Percentiles rank a stretch among this genome's conserved stretches.
These are phyloP conservation scores for Cinnamomum chago DNA, from an alignment of 164 flowering plant genomes.

Conservation along the genomic window DNA sequence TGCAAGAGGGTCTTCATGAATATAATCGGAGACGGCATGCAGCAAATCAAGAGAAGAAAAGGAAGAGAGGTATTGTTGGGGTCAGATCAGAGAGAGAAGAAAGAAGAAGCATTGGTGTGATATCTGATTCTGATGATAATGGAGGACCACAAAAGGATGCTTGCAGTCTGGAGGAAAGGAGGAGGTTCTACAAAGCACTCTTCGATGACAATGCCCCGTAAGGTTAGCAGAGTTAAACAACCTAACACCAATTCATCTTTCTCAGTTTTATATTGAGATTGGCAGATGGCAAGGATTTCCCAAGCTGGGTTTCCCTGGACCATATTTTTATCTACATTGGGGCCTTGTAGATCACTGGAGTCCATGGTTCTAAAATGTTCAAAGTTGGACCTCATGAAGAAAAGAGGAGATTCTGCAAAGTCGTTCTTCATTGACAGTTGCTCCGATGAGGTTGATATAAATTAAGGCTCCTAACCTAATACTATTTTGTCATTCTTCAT, in stretches of 20 bases:
- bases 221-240: conserved; percentile 4
- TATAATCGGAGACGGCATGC: conserved; percentile 52
- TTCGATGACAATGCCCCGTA: conserved; percentile 18
- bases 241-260: neutral
- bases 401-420: too few species aligned
- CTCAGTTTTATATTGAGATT: neutral
- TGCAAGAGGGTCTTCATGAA: conserved; percentile 90
- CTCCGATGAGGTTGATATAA: too few species aligned
- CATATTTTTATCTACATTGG: neutral
- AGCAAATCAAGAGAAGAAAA: conserved; percentile 65
- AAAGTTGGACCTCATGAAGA: too few species aligned
- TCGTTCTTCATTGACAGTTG: too few species aligned
- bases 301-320: neutral
- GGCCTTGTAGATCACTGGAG: neutral
- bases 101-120: conserved; percentile 18
- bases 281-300: neutral
- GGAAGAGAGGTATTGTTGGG: conserved; percentile 37
- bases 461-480: too few species aligned
- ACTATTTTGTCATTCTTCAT: neutral
- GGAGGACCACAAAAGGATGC: conserved; percentile 39
- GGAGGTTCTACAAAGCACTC: conserved; percentile 45
- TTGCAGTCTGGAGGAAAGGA: conserved; percentile 81
- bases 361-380: too few species aligned
- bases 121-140: conserved; percentile 38
- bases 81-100: conserved; percentile 27